phyloP scores from a whole-genome alignment of 495 filamentous ascomycete genomes.

The Aspergillus leporis region DNA sequence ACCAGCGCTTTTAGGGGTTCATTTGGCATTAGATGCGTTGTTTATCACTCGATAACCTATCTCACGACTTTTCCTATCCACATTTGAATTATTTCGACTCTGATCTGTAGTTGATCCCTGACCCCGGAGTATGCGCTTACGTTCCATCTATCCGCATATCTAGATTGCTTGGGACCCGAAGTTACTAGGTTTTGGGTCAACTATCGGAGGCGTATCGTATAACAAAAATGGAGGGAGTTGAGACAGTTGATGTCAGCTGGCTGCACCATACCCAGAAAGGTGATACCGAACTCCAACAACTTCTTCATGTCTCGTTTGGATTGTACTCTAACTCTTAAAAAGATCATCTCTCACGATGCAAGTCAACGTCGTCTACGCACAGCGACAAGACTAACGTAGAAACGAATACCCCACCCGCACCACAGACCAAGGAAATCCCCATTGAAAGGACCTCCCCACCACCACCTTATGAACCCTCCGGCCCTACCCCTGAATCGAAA shows the following conservation, averaged over 20 bases:
- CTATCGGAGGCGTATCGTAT: not conserved
- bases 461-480: conserved; percentile 19
- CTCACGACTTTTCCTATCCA: not conserved
- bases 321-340: conserved; percentile 9
- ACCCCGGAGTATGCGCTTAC: conserved; percentile 5
- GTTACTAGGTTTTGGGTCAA: not conserved
- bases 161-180: not conserved
- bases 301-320: not conserved
- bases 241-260: conserved; percentile 71
- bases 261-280: conserved; percentile 67
- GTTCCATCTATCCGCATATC: not conserved
- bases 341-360: conserved; percentile 43
- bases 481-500: conserved; percentile 16
- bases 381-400: conserved; percentile 31
- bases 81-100: not conserved
- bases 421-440: conserved; percentile 19
- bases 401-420: conserved; percentile 19
- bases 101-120: not conserved
- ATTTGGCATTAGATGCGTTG: not conserved
- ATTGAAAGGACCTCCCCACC: conserved; percentile 27
- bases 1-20: conserved; percentile 14
- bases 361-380: conserved; percentile 35
- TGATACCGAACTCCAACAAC: conserved; percentile 27
- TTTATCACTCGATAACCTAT: not conserved
- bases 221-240: conserved; percentile 58